Percentiles rank a stretch among this genome's conserved stretches.
Evolutionary conservation across 2,329 filamentous ascomycete species (phyloP).

Genomic region (Colletotrichum spinosum): DNA sequence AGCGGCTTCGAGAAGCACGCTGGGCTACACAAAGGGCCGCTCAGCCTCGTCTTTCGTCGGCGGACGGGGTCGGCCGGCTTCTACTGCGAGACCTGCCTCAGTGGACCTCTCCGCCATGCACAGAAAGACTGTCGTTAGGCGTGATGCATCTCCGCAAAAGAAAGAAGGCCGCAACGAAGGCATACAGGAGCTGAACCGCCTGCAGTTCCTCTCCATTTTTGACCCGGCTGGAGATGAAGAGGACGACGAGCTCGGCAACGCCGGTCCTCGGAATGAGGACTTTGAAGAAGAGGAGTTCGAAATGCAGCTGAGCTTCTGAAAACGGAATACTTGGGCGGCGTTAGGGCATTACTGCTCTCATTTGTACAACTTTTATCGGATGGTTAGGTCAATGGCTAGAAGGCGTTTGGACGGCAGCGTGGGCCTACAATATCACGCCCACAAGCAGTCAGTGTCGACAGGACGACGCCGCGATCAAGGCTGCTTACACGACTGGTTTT

Average conservation of each 20-base stretch:
- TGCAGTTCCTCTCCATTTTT: conserved; percentile 70
- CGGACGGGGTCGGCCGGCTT: conserved; percentile 35
- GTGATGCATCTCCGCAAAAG: conserved; percentile 37
- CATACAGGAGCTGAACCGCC: conserved; percentile 52
- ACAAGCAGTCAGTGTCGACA: conserved; percentile 12
- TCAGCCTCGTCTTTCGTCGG: conserved; percentile 60
- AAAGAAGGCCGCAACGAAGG: conserved; percentile 38
- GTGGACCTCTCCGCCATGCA: conserved; percentile 5
- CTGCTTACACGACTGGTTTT: conserved; percentile 22
- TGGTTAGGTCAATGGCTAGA: conserved; percentile 10
- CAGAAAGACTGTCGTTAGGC: conserved; percentile 20
- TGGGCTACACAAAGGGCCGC: conserved; percentile 87
- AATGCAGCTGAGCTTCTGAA: conserved; percentile 55
- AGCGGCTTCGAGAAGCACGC: conserved; percentile 80
- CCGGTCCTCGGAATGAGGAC: conserved; percentile 45
- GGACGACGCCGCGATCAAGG: neutral
- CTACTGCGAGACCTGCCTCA: conserved; percentile 27
- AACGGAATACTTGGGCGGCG: conserved; percentile 13
- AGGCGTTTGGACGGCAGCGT: conserved; percentile 33
- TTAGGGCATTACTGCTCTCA: conserved; percentile 28
- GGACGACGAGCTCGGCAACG: conserved; percentile 49
- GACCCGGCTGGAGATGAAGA: conserved; percentile 61
- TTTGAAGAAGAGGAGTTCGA: conserved; percentile 69
- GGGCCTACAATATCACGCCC: conserved; percentile 23
- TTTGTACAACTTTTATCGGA: conserved; percentile 15